Evolutionary conservation across 306 rosid genomes (phyloP).

Genomic region (Trifolium subterraneum): DNA sequence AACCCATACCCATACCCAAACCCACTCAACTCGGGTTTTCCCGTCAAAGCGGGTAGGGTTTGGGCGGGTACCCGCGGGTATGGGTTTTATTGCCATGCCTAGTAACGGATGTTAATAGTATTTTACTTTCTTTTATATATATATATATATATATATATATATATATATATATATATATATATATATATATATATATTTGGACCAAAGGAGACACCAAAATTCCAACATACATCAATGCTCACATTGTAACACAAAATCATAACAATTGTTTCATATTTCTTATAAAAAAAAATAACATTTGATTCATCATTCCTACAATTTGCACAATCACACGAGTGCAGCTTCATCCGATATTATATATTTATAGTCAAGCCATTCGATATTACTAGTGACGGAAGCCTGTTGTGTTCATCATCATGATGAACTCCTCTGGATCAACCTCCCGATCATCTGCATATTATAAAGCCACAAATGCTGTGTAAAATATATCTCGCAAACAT

Average conservation of each 20-base stretch:
- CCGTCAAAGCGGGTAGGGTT: no score
- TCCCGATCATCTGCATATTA: slow-evolving; percentile 71
- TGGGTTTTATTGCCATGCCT: no score
- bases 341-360: neutral
- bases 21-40: no score
- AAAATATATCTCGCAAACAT: neutral
- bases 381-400: slow-evolving; percentile 38
- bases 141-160: no score
- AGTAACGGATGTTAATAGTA: no score
- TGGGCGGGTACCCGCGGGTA: no score
- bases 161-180: no score
- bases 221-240: neutral
- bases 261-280: neutral
- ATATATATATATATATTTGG: no score
- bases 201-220: neutral
- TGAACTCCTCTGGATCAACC: slow-evolving; percentile 64
- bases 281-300: neutral
- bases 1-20: no score
- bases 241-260: neutral
- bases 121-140: no score
- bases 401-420: slow-evolving; percentile 74
- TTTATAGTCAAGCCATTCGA: neutral
- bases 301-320: neutral
- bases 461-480: slow-evolving; percentile 2
- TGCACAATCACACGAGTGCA: neutral